Percentiles rank a stretch among this genome's conserved stretches.
phyloP scores from a whole-genome alignment of 495 filamentous ascomycete species.

The Aspergillus egyptiacus region DNA sequence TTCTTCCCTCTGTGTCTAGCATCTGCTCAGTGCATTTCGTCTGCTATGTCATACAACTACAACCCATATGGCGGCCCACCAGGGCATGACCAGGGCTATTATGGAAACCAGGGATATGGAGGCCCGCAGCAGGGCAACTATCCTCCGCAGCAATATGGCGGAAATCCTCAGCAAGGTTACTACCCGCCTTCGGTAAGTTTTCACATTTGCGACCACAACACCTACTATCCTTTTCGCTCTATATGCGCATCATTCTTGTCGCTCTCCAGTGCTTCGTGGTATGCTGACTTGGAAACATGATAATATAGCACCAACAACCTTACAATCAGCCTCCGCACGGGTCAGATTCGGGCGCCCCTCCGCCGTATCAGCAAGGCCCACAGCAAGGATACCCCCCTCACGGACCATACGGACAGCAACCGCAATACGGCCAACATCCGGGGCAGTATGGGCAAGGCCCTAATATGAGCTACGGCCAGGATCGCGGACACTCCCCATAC shows the following conservation, averaged over 20 bases:
- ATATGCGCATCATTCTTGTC: background rate
- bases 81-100: constrained; percentile 11
- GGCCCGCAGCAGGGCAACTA: constrained; percentile 20
- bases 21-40: background rate
- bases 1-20: too few species aligned
- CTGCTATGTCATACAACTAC: constrained; percentile 19
- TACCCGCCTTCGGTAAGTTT: constrained; percentile 24
- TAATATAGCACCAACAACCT: constrained; percentile 11
- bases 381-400: constrained; percentile 15
- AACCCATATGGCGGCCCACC: constrained; percentile 15
- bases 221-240: background rate
- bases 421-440: constrained; percentile 5
- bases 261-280: background rate
- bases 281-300: constrained; percentile 6
- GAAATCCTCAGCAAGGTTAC: constrained; percentile 26
- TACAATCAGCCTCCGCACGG: constrained; percentile 21
- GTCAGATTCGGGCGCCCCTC: constrained; percentile 15
- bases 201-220: background rate
- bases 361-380: constrained; percentile 13
- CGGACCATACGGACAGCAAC: constrained; percentile 4
- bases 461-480: constrained; percentile 18
- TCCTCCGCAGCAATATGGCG: constrained; percentile 21
- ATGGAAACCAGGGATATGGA: constrained; percentile 7
- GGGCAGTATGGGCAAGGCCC: constrained; percentile 18
- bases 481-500: constrained; percentile 29